Conservation (phyloP, 2,329 filamentous ascomycete species). For the Ophiosphaerella narmari region DNA sequence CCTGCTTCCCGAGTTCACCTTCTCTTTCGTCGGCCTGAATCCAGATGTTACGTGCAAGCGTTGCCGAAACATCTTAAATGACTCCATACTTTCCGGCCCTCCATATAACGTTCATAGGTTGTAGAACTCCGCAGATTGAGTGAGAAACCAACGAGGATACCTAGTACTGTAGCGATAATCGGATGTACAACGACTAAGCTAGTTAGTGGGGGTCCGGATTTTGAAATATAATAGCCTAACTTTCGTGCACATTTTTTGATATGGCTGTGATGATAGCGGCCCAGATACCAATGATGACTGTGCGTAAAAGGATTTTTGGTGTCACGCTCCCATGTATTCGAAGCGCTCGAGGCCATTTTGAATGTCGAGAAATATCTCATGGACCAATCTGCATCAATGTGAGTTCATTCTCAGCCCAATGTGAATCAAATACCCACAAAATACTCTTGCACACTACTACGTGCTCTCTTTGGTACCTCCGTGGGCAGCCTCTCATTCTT, state of each 20-base stretch:
- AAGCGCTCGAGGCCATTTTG: conserved; percentile 73
- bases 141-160: conserved; percentile 75
- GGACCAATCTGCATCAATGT: conserved; percentile 52
- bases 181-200: conserved; percentile 59
- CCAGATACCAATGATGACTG: conserved; percentile 65
- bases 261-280: conserved; percentile 62
- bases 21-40: conserved; percentile 67
- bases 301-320: conserved; percentile 71
- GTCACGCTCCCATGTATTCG: conserved; percentile 73
- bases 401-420: not conserved
- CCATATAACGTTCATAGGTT: conserved; percentile 68
- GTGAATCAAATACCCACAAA: conserved; percentile 43
- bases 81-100: conserved; percentile 66
- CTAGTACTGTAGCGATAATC: conserved; percentile 71
- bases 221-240: conserved; percentile 46
- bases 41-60: conserved; percentile 75
- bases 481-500: not conserved
- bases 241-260: conserved; percentile 45
- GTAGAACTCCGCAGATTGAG: conserved; percentile 74
- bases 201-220: not conserved
- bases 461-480: not conserved
- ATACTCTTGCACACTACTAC: not conserved
- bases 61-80: conserved; percentile 55
- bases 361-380: conserved; percentile 69
- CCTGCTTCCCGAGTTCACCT: conserved; percentile 61